phyloP scores from a whole-genome alignment of 352 stramenopile species.

The Globisporangium spinosum region DNA sequence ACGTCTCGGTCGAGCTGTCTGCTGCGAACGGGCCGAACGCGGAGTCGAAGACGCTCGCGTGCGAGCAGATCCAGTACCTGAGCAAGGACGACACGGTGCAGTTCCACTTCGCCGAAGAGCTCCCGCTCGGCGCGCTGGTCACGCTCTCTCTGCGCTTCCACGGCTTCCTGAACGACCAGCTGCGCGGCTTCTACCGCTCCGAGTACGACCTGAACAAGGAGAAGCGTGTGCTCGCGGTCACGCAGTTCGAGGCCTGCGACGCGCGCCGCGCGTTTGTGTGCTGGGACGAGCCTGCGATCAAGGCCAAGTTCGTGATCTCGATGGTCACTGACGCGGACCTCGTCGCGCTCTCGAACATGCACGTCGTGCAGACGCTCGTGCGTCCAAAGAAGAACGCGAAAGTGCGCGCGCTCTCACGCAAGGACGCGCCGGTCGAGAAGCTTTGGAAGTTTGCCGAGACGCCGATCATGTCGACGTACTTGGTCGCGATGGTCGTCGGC shows the following conservation, averaged over 20 bases:
- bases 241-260: constrained; percentile 82
- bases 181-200: constrained; percentile 95
- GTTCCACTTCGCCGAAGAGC: constrained; percentile 48
- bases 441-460: constrained; percentile 90
- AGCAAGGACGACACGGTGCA: constrained; percentile 51
- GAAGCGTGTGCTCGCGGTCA: constrained; percentile 91
- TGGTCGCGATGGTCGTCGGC: constrained; percentile 94
- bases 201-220: constrained; percentile 91
- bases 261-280: constrained; percentile 95
- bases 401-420: constrained; percentile 42
- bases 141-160: constrained; percentile 57
- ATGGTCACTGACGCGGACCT: constrained; percentile 90
- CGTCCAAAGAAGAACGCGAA: constrained; percentile 57
- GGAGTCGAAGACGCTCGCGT: constrained; percentile 25
- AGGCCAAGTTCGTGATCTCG: constrained; percentile 92
- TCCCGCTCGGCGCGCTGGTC: constrained; percentile 30
- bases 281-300: constrained; percentile 96
- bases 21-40: constrained; percentile 21
- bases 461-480: constrained; percentile 97
- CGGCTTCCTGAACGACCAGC: constrained; percentile 88
- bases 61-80: constrained; percentile 46
- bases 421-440: constrained; percentile 48
- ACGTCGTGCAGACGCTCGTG: constrained; percentile 83
- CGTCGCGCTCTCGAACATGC: constrained; percentile 95
- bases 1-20: constrained; percentile 55